Base-by-base conservation (phyloP, 768 basidiomycete species). In the Rhizopogon sp. region DNA sequence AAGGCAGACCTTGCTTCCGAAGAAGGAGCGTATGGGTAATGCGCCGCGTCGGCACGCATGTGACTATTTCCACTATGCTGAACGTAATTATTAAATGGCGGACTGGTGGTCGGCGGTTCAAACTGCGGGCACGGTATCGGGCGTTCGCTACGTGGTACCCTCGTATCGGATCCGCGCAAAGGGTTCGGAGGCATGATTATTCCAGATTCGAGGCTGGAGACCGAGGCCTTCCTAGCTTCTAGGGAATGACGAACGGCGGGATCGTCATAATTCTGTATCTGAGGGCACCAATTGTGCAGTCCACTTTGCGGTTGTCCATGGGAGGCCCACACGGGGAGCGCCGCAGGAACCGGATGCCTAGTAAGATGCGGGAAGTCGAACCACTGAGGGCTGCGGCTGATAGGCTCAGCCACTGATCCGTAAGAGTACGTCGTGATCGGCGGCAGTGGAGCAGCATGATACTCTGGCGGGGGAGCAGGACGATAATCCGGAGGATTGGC, bases 321-420 rank as follows among this genome's bases (percentile, higher is more conserved):
- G 13, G 46, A 35, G 1, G 20, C 35, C 52, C 52, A 53, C 33
- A 59, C 17, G 2, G 64, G 58, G 39, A 64, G 61, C 39, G 56
- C 58, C 16, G 57, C 57, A 6, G 69, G 66, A 35, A 65, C 60
- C 35, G 70, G 62, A 45, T 58, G 64, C 54, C 56, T 65, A 4
- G 70, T 70, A 20, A 53, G 52, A 33, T 70, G 67, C 29, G 68
- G 39, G 39, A 62, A 52, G 29, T 70, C 68, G 16, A 63, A 68
- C 13, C 64, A 71, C 39, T 66, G 60, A 43, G 62, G 58, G 35
- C 54, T 56, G 16, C 28, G 33, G 8, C 55, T 55, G 13, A 59
- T 50, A 6, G 60, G 54, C 22, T 60, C 58, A 6, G 50, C n/a
- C 14, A 49, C 60, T 46, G 62, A 6, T 14, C 55, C 47, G 35